Conservation (phyloP, 2,329 filamentous ascomycete species). For the Rhynchosporium agropyri region DNA sequence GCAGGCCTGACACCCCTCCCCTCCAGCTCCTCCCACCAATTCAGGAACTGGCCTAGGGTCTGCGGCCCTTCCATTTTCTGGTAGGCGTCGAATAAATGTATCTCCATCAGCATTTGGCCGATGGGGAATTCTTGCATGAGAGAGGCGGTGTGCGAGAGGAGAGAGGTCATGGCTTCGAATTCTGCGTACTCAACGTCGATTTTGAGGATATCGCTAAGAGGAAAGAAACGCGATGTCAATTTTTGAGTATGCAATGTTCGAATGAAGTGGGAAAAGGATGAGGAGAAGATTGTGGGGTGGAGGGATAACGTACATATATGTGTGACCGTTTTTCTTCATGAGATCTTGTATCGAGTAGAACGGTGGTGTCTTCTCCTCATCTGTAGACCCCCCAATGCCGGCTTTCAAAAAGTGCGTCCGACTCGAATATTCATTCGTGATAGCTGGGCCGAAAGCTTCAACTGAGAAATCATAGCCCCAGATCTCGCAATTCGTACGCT, state of each 20-base stretch:
- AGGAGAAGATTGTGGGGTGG: constrained; percentile 26
- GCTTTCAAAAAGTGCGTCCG: constrained; percentile 43
- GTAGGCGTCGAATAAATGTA: constrained; percentile 31
- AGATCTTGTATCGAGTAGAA: constrained; percentile 45
- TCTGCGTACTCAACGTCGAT: constrained; percentile 47
- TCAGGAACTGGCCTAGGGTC: constrained; percentile 33
- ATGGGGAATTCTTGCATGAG: constrained; percentile 32
- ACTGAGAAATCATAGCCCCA: constrained; percentile 48
- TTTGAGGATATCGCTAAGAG: constrained; percentile 44
- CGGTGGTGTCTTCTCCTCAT: constrained; percentile 34
- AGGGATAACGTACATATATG: constrained; percentile 36
- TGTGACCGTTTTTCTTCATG: constrained; percentile 45
- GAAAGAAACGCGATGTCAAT: constrained; percentile 35
- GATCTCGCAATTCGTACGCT: constrained; percentile 45
- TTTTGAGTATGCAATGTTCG: neutral
- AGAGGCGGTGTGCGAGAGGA: constrained; percentile 39
- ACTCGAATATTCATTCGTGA: constrained; percentile 30
- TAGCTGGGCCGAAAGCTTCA: constrained; percentile 41
- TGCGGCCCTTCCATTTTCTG: constrained; percentile 23
- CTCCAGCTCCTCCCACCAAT: constrained; percentile 41
- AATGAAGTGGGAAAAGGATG: constrained; percentile 27
- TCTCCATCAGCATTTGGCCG: constrained; percentile 36
- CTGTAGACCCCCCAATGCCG: constrained; percentile 41
- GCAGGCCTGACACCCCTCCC: constrained; percentile 36
- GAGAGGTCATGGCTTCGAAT: constrained; percentile 41